Conservation (phyloP, 2,329 filamentous ascomycete genomes). For the Torrubiella hemipterigena region DNA sequence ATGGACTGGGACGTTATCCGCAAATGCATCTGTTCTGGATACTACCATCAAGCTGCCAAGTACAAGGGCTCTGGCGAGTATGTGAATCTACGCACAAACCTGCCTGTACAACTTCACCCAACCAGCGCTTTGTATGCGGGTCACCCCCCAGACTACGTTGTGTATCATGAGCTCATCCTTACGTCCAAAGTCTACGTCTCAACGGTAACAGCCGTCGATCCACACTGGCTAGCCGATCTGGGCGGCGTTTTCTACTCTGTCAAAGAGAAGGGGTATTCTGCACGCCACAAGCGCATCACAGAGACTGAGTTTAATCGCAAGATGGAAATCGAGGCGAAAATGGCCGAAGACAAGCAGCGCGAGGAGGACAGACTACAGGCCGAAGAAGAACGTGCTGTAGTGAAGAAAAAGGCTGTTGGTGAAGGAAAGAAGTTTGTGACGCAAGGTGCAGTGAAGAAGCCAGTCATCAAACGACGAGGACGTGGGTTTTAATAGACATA, state of each 20-base stretch:
- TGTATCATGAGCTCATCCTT: conserved; percentile 95
- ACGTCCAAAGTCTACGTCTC: conserved; percentile 98
- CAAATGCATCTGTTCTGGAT: conserved; percentile 93
- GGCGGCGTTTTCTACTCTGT: conserved; percentile 96
- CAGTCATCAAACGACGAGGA: conserved; percentile 42
- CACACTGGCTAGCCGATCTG: conserved; percentile 91
- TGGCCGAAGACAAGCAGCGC: conserved; percentile 70
- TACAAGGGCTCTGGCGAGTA: conserved; percentile 97
- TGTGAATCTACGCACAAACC: conserved; percentile 87
- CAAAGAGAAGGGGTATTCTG: conserved; percentile 94
- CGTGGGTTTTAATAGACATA: conserved; percentile 31
- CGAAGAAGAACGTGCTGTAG: conserved; percentile 32
- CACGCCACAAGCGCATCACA: conserved; percentile 71
- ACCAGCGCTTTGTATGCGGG: conserved; percentile 91
- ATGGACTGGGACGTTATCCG: conserved; percentile 96
- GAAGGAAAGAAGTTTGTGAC: conserved; percentile 45
- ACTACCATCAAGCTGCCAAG: conserved; percentile 94
- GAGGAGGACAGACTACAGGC: conserved; percentile 45
- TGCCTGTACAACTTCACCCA: conserved; percentile 88
- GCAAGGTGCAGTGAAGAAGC: conserved; percentile 51
- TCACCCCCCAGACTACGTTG: conserved; percentile 90
- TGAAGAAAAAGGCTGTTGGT: conserved; percentile 26
- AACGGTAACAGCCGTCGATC: conserved; percentile 89
- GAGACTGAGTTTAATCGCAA: conserved; percentile 87
- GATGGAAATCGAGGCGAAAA: conserved; percentile 87